These are phyloP conservation scores for Clathrospora elynae DNA, from an alignment of 2,329 filamentous ascomycete genomes.

Conservation along the genomic window DNA sequence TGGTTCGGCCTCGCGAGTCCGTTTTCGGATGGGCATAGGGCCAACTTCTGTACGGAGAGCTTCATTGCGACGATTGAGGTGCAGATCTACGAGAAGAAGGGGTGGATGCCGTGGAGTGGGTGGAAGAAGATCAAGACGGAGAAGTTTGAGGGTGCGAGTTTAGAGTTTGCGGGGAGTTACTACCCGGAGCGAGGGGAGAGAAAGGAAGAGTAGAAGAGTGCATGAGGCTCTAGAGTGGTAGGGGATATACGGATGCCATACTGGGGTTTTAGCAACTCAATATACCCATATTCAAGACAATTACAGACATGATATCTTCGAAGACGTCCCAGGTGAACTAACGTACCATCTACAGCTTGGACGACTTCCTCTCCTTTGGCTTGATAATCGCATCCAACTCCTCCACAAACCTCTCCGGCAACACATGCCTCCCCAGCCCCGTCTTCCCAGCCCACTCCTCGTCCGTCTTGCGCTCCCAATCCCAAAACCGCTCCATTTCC, in stretches of 20 bases:
- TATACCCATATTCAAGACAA: too few species aligned
- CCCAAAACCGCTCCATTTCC: slow-evolving; percentile 47
- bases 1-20: slow-evolving; percentile 56
- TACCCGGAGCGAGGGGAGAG: slow-evolving; percentile 51
- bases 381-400: slow-evolving; percentile 32
- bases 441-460: slow-evolving; percentile 40
- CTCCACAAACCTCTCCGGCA: slow-evolving; percentile 37
- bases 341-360: slow-evolving; percentile 25
- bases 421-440: slow-evolving; percentile 36
- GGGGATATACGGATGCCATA: too few species aligned
- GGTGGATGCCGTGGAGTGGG: slow-evolving; percentile 37
- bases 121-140: slow-evolving; percentile 52
- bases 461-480: slow-evolving; percentile 38
- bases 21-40: slow-evolving; percentile 53
- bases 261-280: too few species aligned
- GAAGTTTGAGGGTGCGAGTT: slow-evolving; percentile 50
- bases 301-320: too few species aligned
- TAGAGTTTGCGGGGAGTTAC: slow-evolving; percentile 58
- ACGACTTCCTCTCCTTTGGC: slow-evolving; percentile 22
- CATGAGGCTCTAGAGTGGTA: too few species aligned
- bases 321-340: not conserved
- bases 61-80: slow-evolving; percentile 54
- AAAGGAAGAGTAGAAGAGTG: slow-evolving; percentile 30
- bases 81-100: slow-evolving; percentile 48
- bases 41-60: slow-evolving; percentile 54